These are phyloP conservation scores for Lepidium campestre DNA, from an alignment of 441 rosid species.

Conservation along the genomic window DNA sequence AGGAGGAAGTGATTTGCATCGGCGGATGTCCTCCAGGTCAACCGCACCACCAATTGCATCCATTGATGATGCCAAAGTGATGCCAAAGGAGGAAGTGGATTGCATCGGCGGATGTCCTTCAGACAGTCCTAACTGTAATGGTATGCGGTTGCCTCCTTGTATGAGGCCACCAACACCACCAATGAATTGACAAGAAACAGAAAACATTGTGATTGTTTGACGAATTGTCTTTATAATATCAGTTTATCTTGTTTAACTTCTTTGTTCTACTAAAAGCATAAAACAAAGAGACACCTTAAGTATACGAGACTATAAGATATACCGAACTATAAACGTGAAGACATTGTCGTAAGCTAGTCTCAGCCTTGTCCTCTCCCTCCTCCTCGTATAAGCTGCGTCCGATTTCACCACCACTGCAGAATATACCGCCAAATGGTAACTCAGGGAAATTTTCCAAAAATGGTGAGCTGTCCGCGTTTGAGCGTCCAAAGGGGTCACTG, in stretches of 20 bases:
- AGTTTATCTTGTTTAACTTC: too few species aligned
- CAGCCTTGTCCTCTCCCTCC: constrained; percentile 27
- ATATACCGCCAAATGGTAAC: constrained; percentile 60
- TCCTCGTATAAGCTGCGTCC: constrained; percentile 37
- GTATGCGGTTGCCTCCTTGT: neutral
- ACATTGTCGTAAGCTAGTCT: constrained; percentile 13
- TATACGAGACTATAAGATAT: constrained; percentile 50
- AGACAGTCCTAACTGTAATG: too few species aligned
- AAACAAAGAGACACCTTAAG: neutral
- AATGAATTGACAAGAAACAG: neutral
- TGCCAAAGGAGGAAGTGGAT: too few species aligned
- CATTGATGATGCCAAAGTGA: too few species aligned
- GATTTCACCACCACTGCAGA: constrained; percentile 69
- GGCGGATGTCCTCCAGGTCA: too few species aligned
- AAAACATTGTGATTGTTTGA: too few species aligned
- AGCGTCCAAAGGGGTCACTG: constrained; percentile 38
- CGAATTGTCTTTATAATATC: too few species aligned
- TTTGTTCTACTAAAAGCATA: neutral
- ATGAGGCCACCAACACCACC: neutral
- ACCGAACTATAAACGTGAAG: constrained; percentile 64
- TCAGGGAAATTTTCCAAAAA: constrained; percentile 62
- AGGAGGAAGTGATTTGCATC: too few species aligned
- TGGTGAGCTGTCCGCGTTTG: constrained; percentile 51
- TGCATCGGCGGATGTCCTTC: too few species aligned
- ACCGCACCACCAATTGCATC: too few species aligned